Evolutionary conservation across 441 rosid genomes (phyloP).

Genomic region (Adansonia grandidieri): DNA sequence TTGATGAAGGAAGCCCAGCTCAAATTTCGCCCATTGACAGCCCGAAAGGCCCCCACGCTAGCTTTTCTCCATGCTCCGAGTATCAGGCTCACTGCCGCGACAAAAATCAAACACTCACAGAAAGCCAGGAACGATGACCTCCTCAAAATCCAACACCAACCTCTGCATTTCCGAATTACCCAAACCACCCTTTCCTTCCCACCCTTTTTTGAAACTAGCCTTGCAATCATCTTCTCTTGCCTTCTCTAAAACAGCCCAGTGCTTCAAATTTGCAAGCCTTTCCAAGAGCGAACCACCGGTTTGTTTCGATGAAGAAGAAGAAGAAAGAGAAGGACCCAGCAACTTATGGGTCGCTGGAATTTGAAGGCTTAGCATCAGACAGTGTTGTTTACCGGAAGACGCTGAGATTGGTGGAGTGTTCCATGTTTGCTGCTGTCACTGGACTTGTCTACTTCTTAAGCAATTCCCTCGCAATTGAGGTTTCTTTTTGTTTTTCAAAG

Average conservation of each 20-base stretch:
- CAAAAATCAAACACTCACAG: too few relatives aligned
- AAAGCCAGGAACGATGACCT: conserved; percentile 48
- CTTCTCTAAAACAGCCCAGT: conserved; percentile 27
- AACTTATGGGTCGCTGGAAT: conserved; percentile 15
- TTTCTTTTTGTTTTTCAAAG: conserved; percentile 22
- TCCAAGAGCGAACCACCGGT: conserved; percentile 40
- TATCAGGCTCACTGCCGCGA: background rate
- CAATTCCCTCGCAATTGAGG: conserved; percentile 92
- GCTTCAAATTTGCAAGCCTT: conserved; percentile 38
- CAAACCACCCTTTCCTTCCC: conserved; percentile 25
- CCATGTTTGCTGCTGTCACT: conserved; percentile 87
- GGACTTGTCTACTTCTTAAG: conserved; percentile 85
- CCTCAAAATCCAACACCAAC: conserved; percentile 43
- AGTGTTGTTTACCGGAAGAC: conserved; percentile 67
- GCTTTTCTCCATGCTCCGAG: background rate
- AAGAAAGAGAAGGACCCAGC: conserved; percentile 20
- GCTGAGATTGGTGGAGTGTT: conserved; percentile 83
- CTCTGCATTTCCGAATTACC: conserved; percentile 33
- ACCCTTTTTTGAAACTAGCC: conserved; percentile 16
- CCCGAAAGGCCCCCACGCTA: background rate
- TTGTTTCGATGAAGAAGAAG: conserved; percentile 29
- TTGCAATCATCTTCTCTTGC: conserved; percentile 31
- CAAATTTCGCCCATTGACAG: background rate
- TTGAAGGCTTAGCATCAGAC: conserved; percentile 53
- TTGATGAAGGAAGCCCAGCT: background rate